Base-by-base conservation (phyloP, 495 filamentous ascomycete species). In the Podospora comata region DNA sequence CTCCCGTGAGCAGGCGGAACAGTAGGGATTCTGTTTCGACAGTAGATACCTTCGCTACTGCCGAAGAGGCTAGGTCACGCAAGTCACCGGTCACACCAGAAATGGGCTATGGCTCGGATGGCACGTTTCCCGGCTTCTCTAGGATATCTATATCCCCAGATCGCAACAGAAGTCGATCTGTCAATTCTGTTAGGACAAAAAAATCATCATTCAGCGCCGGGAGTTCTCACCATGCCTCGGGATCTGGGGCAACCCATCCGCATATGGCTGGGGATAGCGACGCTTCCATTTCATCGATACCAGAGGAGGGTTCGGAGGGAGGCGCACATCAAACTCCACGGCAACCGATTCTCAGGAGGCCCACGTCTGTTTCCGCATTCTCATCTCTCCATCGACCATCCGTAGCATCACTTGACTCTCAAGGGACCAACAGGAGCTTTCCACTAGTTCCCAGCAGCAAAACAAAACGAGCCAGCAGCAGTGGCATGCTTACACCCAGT, bases 41-140 rank as follows among this genome's bases (percentile, higher is more conserved):
- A 0, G 79, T 90, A 19, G 91, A 89, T 5, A 91, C 91, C 0
- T 97, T 95, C 79, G 91, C 89, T 16, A 97, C 93, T 0, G 93
- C 93, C 34, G 87, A 83, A 0, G 93, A 96, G 79, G 89, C 86
- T 0, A 73, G 79, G 5, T 77, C 71, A 6, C 79, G 75, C 26
- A 75, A 68, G 56, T 78, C 76, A 59, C 70, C 70, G 15, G 58
- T 64, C 23, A 66, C 53, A 34, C 59, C 67, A 9, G 74, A 48
- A 48, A 48, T 48, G 39, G 39, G 39, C 7, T 48, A 48, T 13
- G 39, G 39, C 0, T 48, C 13, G 9, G 39, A 48, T 48, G 39
- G 39, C 15, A 11, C 13, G 2, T 48, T 48, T 16, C 39, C 39
- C 15, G 39, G 39, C 4, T 78, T 71, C 26, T 71, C 56, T 69